Conservation (phyloP, 2,329 filamentous ascomycete species). For the Colletotrichum cuscutae region DNA sequence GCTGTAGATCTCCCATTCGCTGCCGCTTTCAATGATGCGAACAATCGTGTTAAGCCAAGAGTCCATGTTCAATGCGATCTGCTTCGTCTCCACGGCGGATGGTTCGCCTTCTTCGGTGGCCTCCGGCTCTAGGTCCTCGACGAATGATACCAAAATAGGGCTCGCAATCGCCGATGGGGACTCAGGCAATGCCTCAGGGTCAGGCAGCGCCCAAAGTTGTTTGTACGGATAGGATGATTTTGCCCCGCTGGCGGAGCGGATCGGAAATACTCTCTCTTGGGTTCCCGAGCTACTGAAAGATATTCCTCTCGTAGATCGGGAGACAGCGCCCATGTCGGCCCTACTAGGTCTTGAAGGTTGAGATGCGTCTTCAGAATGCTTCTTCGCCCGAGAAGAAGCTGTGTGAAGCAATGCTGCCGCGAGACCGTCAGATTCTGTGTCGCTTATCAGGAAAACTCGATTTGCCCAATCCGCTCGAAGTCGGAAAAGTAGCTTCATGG, state of each 20-base stretch:
- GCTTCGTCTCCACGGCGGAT: constrained; percentile 39
- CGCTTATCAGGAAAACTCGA: constrained; percentile 76
- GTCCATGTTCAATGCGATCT: constrained; percentile 66
- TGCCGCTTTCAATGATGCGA: constrained; percentile 73
- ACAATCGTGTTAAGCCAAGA: constrained; percentile 83
- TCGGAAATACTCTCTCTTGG: constrained; percentile 53
- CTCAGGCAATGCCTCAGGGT: constrained; percentile 65
- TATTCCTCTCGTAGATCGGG: constrained; percentile 60
- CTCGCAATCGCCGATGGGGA: constrained; percentile 57
- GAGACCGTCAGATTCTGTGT: constrained; percentile 78
- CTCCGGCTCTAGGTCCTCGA: constrained; percentile 36
- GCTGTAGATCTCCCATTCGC: constrained; percentile 93
- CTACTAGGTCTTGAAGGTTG: constrained; percentile 56
- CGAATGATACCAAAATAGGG: constrained; percentile 59
- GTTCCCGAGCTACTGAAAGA: constrained; percentile 61
- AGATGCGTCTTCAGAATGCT: constrained; percentile 62
- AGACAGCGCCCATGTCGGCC: constrained; percentile 52
- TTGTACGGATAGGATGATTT: constrained; percentile 52
- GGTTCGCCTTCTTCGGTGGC: constrained; percentile 21
- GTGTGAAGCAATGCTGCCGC: constrained; percentile 78
- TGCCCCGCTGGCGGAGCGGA: constrained; percentile 55
- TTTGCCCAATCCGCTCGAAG: constrained; percentile 85
- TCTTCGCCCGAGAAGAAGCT: constrained; percentile 61
- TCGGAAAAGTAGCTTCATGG: constrained; percentile 83
- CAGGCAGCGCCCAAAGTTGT: constrained; percentile 69